Conservation (phyloP, 768 basidiomycete species). For the Leccinum subgranulosum region DNA sequence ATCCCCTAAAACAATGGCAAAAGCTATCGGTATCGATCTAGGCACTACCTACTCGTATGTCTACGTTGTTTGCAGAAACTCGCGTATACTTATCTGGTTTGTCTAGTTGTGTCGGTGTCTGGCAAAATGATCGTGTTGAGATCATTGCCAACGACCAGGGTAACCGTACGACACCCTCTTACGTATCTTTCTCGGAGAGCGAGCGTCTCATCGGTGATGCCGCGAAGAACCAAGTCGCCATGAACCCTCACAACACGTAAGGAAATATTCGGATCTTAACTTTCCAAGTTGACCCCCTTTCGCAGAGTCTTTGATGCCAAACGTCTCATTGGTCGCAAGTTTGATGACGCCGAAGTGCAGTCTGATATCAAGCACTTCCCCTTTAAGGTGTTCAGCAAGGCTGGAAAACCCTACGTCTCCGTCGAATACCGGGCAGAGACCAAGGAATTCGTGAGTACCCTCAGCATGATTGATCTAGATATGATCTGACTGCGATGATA, state of each 20-base stretch:
- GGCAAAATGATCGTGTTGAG: conserved; percentile 99
- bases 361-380: conserved; percentile 90
- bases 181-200: conserved; percentile 90
- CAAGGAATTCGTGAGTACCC: conserved; percentile 80
- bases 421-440: conserved; percentile 92
- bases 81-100: not conserved
- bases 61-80: not conserved
- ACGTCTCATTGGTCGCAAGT: conserved; percentile 95
- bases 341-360: conserved; percentile 80
- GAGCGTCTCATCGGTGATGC: conserved; percentile 99
- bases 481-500: conserved; percentile 31
- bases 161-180: conserved; percentile 94
- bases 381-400: conserved; percentile 84
- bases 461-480: conserved; percentile 2
- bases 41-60: conserved; percentile 91
- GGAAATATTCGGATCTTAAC: conserved; percentile 5
- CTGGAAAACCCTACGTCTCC: conserved; percentile 83
- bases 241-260: conserved; percentile 94
- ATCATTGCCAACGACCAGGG: conserved; percentile 97
- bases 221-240: conserved; percentile 97
- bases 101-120: conserved; percentile 94
- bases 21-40: conserved; percentile 89
- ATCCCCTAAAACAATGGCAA: conserved; percentile 44
- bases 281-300: conserved; percentile 2
- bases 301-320: conserved; percentile 94